Evolutionary conservation across 164 flowering plant genomes (phyloP).

Genomic region (Warburgia ugandensis): DNA sequence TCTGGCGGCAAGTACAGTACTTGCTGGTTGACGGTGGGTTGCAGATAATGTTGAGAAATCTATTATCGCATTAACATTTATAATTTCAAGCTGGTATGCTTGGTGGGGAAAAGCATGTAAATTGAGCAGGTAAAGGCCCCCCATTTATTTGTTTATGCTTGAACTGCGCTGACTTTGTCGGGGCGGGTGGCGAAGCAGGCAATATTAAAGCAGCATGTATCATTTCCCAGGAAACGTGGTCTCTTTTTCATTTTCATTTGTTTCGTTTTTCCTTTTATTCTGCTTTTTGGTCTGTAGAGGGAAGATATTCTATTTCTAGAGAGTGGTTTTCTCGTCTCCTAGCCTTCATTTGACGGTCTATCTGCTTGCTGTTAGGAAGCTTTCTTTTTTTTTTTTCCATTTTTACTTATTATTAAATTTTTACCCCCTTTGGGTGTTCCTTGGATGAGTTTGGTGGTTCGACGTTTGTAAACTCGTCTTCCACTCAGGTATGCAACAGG

Average conservation of each 20-base stretch:
- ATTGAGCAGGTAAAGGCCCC: slow-evolving; percentile 15
- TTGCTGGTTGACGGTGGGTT: slow-evolving; percentile 17
- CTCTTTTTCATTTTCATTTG: not conserved
- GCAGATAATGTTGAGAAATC: slow-evolving; percentile 10
- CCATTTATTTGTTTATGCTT: slow-evolving; percentile 16
- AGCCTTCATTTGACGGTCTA: not conserved
- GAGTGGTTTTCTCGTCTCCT: slow-evolving; percentile 3
- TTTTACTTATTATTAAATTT: no score
- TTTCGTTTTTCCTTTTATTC: slow-evolving; percentile 1
- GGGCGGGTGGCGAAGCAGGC: slow-evolving; percentile 18
- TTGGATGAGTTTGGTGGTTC: no score
- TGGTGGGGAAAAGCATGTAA: slow-evolving; percentile 25
- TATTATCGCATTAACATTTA: slow-evolving; percentile 17
- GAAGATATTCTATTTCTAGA: slow-evolving; percentile 3
- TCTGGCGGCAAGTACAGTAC: slow-evolving; percentile 17
- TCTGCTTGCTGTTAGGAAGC: slow-evolving; percentile 4
- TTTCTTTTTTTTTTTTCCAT: no score
- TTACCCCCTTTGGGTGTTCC: no score
- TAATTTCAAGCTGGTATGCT: slow-evolving; percentile 13
- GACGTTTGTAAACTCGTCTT: no score
- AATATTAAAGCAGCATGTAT: slow-evolving; percentile 17
- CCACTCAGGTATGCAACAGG: no score
- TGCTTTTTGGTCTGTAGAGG: slow-evolving; percentile 12
- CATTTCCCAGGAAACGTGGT: slow-evolving; percentile 18
- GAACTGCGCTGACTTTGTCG: slow-evolving; percentile 14